These are phyloP conservation scores for Eucalyptus urophylla DNA, from an alignment of 345 rosid genomes.

Conservation along the genomic window DNA sequence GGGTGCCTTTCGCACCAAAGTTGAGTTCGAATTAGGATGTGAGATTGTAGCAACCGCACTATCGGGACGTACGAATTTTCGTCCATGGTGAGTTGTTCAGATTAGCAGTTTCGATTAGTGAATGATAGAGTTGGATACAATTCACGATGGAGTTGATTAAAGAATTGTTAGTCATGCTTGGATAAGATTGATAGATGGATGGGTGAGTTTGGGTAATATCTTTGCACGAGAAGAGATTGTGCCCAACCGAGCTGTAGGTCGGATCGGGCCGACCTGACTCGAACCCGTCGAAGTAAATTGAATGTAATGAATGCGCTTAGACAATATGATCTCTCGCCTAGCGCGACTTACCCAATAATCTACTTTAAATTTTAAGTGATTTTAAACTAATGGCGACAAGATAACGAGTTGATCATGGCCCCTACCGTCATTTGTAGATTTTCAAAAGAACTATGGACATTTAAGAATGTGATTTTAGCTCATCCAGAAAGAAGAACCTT, in stretches of 20 bases:
- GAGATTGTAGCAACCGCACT: background rate
- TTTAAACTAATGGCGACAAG: background rate
- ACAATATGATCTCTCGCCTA: background rate
- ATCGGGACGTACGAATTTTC: background rate
- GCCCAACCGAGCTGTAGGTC: rapidly evolving
- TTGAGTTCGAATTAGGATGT: background rate
- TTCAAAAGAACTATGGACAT: background rate
- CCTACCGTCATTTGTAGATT: background rate
- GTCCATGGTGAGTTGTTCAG: rapidly evolving
- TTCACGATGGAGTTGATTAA: background rate
- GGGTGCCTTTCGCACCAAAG: background rate
- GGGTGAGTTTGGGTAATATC: background rate
- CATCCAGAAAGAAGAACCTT: background rate
- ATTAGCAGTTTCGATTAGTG: rapidly evolving
- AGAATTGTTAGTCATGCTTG: rapidly evolving
- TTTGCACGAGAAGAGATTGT: background rate
- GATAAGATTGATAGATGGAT: background rate
- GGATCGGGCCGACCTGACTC: background rate
- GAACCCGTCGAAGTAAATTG: background rate
- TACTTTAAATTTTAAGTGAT: background rate
- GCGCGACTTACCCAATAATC: background rate
- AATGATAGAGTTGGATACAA: background rate
- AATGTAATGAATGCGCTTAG: rapidly evolving
- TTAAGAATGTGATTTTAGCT: background rate
- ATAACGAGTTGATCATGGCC: rapidly evolving